phyloP scores from a whole-genome alignment of 192 early-diverging fungal genomes.

The Dimargaris cristalligena region DNA sequence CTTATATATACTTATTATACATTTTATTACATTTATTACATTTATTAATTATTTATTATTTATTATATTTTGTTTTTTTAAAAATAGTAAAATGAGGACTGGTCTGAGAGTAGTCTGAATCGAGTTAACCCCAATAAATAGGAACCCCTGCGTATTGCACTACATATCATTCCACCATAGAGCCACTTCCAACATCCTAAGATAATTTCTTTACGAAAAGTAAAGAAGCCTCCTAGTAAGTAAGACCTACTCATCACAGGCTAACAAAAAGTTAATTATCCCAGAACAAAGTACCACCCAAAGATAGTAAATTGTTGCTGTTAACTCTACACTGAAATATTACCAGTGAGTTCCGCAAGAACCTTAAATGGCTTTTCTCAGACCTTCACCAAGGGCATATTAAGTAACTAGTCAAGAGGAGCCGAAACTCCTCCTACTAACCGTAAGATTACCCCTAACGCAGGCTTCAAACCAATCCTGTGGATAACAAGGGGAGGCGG shows the following conservation, averaged over 20 bases:
- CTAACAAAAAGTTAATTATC: background rate
- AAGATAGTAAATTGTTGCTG: background rate
- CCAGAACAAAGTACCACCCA: background rate
- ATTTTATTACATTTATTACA: too few relatives aligned
- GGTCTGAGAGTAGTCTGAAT: conserved; percentile 12
- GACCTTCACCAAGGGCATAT: conserved; percentile 10
- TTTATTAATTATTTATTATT: too few relatives aligned
- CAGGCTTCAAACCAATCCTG: conserved; percentile 8
- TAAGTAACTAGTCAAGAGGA: too few relatives aligned
- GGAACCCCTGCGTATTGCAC: conserved; percentile 7
- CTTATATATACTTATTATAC: too few relatives aligned
- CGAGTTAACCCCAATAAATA: background rate
- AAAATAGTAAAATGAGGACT: background rate
- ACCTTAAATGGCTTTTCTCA: conserved; percentile 9
- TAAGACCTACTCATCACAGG: conserved; percentile 2
- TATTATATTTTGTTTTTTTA: background rate
- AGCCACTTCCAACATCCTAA: conserved; percentile 10
- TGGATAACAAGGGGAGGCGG: too few relatives aligned
- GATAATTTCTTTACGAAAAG: too few relatives aligned
- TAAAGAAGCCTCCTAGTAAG: too few relatives aligned
- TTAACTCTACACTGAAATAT: conserved; percentile 2
- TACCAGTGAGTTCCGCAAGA: background rate
- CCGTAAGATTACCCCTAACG: conserved; percentile 10
- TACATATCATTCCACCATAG: conserved; percentile 10
- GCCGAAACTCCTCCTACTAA: background rate